Base-by-base conservation (phyloP, 768 basidiomycete genomes). In the Clitopilus hobsonii region DNA sequence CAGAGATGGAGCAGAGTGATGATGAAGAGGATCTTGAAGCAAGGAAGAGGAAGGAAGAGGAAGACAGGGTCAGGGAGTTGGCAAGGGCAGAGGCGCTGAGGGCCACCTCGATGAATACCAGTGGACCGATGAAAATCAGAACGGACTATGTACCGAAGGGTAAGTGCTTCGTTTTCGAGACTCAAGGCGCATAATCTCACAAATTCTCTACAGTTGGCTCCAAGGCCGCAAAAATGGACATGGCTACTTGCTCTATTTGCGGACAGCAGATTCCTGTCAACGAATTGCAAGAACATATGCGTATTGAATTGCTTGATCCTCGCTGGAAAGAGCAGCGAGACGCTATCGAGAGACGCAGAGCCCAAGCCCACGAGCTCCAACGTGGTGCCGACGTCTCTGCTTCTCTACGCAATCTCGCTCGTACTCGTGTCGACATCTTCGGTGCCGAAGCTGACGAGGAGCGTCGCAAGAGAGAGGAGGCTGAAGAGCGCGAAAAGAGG, bases 291-390 rank as follows among this genome's bases (percentile, higher is more conserved):
- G 95, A 98, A 67, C 97, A 98, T 69, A 94, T 98, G 85, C 91
- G 97, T 62, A 98, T 98, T 66, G 97, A 99, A 68, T 71, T 98
- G 58, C 82, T 99, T 61, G 97, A 99, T 72, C 97, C 97, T 38
- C 86, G 88, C 68, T 99, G 96, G 95, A 98, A 98, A 70, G 93
- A 94, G 59, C 93, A 96, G 68, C 89, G 96, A 60, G 89, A 94
- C 64, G 81, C 74, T 10, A 73, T 95, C 63, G 97, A 99, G 68
- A 82, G 88, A 28, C 89, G 95, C 68, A 92, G 93, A 66, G 89
- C 90, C 5, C 89, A 93, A 65, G 87, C 90, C 5, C 90, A 90
- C 16, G 91, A 94, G 64, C 75, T 94, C 18, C 86, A 94, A 65
- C 84, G 88, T 52, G 92, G 94, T 60, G 94, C 97, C 20, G 93